These are phyloP conservation scores for Pseudomicrostroma phylloplanum DNA, from an alignment of 1,284 basidiomycete genomes.

Conservation along the genomic window DNA sequence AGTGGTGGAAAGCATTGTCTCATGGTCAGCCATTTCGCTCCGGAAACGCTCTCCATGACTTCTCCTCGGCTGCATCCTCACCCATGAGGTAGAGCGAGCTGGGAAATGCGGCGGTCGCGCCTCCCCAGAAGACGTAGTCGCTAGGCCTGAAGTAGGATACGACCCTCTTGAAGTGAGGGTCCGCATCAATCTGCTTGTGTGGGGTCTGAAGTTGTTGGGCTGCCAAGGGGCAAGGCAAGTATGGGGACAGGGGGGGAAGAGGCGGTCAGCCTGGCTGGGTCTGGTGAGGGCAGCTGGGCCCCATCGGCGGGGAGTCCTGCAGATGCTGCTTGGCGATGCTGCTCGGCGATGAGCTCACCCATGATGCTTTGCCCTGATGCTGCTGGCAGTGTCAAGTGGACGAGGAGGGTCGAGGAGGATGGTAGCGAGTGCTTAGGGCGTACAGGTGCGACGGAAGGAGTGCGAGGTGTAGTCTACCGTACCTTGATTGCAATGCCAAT, in stretches of 20 bases:
- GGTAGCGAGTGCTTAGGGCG: too few relatives aligned
- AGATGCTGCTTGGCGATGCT: too few relatives aligned
- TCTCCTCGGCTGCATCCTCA: constrained; percentile 7
- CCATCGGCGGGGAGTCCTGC: too few relatives aligned
- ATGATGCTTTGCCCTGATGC: too few relatives aligned
- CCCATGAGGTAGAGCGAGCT: constrained; percentile 59
- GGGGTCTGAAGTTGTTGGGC: constrained; percentile 42
- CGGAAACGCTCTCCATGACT: neutral
- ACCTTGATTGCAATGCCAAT: too few relatives aligned
- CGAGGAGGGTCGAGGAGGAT: too few relatives aligned
- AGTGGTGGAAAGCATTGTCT: too few relatives aligned
- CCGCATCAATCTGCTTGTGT: constrained; percentile 60
- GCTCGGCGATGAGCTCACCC: too few relatives aligned
- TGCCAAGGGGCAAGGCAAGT: constrained; percentile 15
- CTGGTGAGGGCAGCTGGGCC: neutral
- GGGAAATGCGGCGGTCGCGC: constrained; percentile 71
- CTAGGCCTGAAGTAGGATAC: constrained; percentile 79
- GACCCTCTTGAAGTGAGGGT: constrained; percentile 84
- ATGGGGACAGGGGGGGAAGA: neutral
- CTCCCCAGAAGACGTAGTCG: constrained; percentile 81
- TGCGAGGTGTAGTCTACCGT: too few relatives aligned
- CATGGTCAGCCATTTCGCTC: neutral
- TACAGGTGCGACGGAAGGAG: too few relatives aligned
- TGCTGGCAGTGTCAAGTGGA: too few relatives aligned
- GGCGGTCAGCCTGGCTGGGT: neutral